Evolutionary conservation across 345 rosid species (phyloP), one percentile per base, ranked within the genome.

Genomic region (Hypericum perforatum): DNA sequence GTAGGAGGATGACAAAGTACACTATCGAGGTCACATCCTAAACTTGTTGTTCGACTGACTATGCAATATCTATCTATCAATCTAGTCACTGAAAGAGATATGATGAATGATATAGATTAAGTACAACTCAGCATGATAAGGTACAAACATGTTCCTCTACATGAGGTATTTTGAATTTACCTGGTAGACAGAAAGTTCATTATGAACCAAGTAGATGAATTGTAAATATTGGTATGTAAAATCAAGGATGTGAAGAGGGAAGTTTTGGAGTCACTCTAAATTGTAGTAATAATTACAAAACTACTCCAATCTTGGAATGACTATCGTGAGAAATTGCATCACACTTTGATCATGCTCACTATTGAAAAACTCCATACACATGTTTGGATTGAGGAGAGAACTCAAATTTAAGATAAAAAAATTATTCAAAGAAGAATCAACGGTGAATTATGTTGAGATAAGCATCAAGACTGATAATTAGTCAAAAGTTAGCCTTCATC

Each of bases 151-250:
- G 16, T 61, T 13, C 45, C 11, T 53, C 0, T 16, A 6, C 38
- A 32, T 9, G 15, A n/a, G n/a, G n/a, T n/a, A n/a, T n/a, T n/a
- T n/a, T n/a, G n/a, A n/a, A n/a, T n/a, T n/a, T n/a, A n/a, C n/a
- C n/a, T 10, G 10, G 5, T 38, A 3, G 0, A 32, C 11, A 9
- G 6, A 14, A 13, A 12, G 0, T 43, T 0, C 7, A 0, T 43
- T 7, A 13, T 51, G 2, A 15, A 59, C 10, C 56, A 49, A 59
- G 49, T 50, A 1, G 8, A 50, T 41, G 49, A 59, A 6, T 50
- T 50, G 6, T 0, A 8, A 16, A 7, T 16, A 6, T 45, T 12
- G 41, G 45, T 54, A 0, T 8, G 15, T 39, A 38, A 54, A 5
- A 15, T 60, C 6, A 7, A 52, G 37, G 44, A 11, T 10, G 0